A percentile compares a stretch with the other conserved stretches of the same genome.
Conservation (phyloP, 352 stramenopile species). For the Phytophthora fragariae region DNA sequence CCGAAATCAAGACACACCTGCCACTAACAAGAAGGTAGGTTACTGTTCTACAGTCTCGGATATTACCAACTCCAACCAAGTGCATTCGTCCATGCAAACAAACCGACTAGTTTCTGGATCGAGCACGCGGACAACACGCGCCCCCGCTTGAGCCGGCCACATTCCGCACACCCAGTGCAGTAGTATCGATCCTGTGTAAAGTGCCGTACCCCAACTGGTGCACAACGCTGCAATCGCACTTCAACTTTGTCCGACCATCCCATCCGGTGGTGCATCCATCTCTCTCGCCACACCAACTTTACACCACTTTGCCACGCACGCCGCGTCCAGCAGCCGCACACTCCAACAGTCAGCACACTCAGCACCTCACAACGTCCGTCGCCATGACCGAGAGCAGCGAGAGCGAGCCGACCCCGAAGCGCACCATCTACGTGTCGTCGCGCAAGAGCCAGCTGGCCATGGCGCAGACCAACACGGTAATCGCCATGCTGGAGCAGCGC, state of each 20-base stretch:
- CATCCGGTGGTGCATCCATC: not conserved
- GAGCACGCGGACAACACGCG: not conserved
- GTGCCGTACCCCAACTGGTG: no score
- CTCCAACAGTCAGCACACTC: not conserved
- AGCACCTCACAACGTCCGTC: not conserved
- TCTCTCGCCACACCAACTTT: not conserved
- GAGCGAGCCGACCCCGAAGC: constrained; percentile 19
- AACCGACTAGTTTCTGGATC: not conserved
- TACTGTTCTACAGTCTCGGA: no score
- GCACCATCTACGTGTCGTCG: constrained; percentile 84
- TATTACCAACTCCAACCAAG: not conserved
- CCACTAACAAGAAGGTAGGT: no score
- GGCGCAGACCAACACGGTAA: constrained; percentile 88
- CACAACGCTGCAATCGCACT: not conserved
- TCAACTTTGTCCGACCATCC: not conserved
- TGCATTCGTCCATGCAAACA: not conserved
- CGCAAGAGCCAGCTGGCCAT: constrained; percentile 91
- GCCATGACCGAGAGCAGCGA: no score
- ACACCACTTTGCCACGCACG: not conserved
- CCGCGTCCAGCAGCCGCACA: not conserved
- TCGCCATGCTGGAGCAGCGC: constrained; percentile 74
- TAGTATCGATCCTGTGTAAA: no score
- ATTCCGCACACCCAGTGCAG: no score
- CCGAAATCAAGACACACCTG: no score
- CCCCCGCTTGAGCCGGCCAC: no score